Percentiles rank a stretch among this genome's conserved stretches.
phyloP scores from a whole-genome alignment of 345 rosid species.

The Lenwebbia sp. region DNA sequence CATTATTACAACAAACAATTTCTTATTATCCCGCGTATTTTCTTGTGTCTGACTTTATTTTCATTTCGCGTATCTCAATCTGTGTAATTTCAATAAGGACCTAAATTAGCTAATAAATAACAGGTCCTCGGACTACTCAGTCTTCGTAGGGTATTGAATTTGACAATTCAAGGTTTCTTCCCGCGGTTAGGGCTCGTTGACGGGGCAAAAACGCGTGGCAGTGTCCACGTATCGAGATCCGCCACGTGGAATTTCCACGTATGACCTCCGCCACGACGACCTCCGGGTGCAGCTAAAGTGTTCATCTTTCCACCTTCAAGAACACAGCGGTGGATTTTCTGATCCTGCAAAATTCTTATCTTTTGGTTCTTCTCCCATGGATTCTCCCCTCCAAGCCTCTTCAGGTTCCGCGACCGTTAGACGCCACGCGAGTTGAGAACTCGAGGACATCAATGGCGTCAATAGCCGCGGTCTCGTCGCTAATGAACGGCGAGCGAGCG shows the following conservation, averaged over 20 bases:
- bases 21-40: fast-evolving
- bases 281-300: neutral
- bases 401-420: neutral
- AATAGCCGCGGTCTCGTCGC: slow-evolving; percentile 6
- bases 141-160: neutral
- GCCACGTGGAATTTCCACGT: slow-evolving; percentile 3
- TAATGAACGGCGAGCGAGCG: slow-evolving; percentile 73
- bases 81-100: neutral
- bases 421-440: neutral
- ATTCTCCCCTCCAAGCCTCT: neutral
- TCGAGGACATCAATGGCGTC: slow-evolving; percentile 3
- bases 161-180: neutral
- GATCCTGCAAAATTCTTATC: neutral
- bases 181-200: neutral
- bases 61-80: neutral
- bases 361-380: neutral
- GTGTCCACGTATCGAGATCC: neutral
- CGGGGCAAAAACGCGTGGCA: neutral
- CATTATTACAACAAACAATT: too few species aligned
- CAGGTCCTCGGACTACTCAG: neutral
- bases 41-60: neutral
- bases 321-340: neutral
- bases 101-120: neutral
- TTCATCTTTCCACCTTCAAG: neutral
- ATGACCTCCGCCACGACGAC: neutral